Conservation (phyloP, 306 rosid genomes). For the Begonia masoniana region DNA sequence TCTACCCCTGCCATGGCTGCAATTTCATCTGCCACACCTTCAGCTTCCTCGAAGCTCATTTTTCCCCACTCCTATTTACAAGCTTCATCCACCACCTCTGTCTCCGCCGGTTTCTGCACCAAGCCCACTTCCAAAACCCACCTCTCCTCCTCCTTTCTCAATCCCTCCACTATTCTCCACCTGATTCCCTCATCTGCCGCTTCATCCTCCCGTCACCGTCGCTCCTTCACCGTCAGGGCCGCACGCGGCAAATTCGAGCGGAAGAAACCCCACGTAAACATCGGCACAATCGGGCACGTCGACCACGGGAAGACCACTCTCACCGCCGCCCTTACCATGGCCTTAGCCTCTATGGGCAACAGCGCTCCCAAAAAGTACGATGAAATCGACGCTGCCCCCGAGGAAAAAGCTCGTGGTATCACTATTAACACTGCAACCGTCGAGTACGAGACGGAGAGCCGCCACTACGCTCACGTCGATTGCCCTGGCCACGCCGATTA, state of each 20-base stretch:
- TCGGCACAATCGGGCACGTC: constrained; percentile 48
- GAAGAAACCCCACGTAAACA: constrained; percentile 53
- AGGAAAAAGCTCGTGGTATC: constrained; percentile 67
- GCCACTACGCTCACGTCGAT: constrained; percentile 57
- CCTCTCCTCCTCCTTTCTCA: constrained; percentile 7
- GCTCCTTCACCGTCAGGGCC: constrained; percentile 42
- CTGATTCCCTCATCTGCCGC: constrained; percentile 11
- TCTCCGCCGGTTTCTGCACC: constrained; percentile 16
- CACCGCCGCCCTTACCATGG: constrained; percentile 52
- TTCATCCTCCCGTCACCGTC: constrained; percentile 8
- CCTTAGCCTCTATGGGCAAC: constrained; percentile 31
- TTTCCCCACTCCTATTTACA: constrained; percentile 5
- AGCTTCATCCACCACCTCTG: constrained; percentile 11
- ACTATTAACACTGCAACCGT: constrained; percentile 67
- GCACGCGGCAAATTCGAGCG: constrained; percentile 78
- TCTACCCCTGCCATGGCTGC: constrained; percentile 21
- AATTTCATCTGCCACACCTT: constrained; percentile 11
- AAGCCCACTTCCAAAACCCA: constrained; percentile 17
- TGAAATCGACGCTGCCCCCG: constrained; percentile 78
- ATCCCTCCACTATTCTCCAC: background rate
- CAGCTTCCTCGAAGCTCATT: constrained; percentile 22
- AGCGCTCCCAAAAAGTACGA: constrained; percentile 66
- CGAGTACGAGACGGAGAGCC: constrained; percentile 79
- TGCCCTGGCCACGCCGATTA: constrained; percentile 12
- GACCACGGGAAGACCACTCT: constrained; percentile 58